Conservation (phyloP, 495 filamentous ascomycete genomes). For the Bathelium albidoporum region DNA sequence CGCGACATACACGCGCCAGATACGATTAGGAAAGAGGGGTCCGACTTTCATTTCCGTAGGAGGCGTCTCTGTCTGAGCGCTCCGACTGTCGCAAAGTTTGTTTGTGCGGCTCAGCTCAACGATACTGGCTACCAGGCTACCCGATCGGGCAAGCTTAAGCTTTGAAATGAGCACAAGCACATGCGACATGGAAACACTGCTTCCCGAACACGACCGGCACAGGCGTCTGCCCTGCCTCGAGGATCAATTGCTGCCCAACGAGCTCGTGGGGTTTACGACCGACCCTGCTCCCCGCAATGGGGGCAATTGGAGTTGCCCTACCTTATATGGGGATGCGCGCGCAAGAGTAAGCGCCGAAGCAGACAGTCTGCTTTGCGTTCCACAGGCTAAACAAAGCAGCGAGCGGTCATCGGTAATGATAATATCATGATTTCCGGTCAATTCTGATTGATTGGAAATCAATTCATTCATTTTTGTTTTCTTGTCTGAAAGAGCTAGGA, state of each 20-base stretch:
- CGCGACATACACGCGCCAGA: background rate
- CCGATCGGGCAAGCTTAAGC: background rate
- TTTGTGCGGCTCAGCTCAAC: background rate
- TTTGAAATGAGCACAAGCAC: no score
- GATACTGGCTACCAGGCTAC: background rate
- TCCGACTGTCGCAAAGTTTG: background rate
- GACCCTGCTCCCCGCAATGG: background rate
- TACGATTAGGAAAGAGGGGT: conserved; percentile 2
- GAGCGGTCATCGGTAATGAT: background rate
- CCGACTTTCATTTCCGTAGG: conserved; percentile 1
- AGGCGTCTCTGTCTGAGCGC: background rate
- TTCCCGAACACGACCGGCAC: background rate
- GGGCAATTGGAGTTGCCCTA: background rate
- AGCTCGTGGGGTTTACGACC: background rate
- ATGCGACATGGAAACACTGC: background rate
- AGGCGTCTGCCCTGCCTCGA: background rate
- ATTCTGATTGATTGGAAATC: background rate
- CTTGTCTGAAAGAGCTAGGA: background rate
- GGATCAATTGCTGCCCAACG: conserved; percentile 5
- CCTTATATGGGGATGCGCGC: conserved; percentile 1
- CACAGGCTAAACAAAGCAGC: background rate
- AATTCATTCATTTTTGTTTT: background rate
- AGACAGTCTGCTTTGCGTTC: background rate
- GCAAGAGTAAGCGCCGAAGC: conserved; percentile 1
- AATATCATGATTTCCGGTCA: background rate